These are phyloP conservation scores for Stromatinia cepivora DNA, from an alignment of 2,329 filamentous ascomycete species.

Conservation along the genomic window DNA sequence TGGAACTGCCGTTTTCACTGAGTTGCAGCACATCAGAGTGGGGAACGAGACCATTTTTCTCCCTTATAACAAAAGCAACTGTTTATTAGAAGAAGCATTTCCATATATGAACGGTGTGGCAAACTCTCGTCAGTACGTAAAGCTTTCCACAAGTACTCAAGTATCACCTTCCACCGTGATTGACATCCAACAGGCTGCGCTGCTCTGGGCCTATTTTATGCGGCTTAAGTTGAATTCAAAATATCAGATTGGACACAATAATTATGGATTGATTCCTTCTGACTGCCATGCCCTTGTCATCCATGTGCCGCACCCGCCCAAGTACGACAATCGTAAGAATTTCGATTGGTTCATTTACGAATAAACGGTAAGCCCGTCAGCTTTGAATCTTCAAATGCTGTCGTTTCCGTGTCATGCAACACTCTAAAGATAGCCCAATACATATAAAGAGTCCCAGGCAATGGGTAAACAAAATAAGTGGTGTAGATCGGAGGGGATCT, in stretches of 20 bases:
- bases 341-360: constrained; percentile 21
- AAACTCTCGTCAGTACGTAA: constrained; percentile 12
- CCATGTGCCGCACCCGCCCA: constrained; percentile 13
- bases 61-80: background rate
- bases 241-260: background rate
- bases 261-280: constrained; percentile 2
- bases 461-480: constrained; percentile 19
- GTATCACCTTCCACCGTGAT: background rate
- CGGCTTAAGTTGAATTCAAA: background rate
- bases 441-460: constrained; percentile 14
- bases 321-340: background rate
- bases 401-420: constrained; percentile 3
- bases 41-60: constrained; percentile 1
- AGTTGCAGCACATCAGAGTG: constrained; percentile 14
- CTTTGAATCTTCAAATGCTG: constrained; percentile 20
- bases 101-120: background rate
- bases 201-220: background rate
- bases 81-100: background rate
- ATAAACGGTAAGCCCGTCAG: background rate
- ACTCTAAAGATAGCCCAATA: constrained; percentile 13
- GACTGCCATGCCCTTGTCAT: background rate
- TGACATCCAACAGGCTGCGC: background rate
- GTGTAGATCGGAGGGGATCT: constrained; percentile 4
- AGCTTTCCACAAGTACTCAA: background rate
- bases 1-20: constrained; percentile 17